Conservation (phyloP, 441 rosid genomes). For the Codiaeum variegatum region DNA sequence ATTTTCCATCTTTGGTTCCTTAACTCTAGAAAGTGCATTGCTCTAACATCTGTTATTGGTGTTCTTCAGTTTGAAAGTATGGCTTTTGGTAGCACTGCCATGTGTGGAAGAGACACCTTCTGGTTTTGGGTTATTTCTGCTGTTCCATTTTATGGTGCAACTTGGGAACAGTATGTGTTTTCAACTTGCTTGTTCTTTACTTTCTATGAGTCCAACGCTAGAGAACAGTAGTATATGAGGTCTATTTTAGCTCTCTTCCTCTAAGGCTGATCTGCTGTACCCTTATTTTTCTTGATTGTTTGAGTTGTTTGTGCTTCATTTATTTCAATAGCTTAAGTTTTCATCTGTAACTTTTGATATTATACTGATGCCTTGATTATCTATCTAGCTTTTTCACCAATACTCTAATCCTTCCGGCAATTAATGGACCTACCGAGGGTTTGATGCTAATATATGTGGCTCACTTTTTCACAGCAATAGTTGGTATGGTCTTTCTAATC, state of each 20-base stretch:
- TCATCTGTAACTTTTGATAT: constrained; percentile 7
- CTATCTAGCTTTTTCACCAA: constrained; percentile 82
- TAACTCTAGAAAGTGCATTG: constrained; percentile 9
- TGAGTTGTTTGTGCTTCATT: neutral
- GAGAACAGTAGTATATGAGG: neutral
- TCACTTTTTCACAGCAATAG: constrained; percentile 73
- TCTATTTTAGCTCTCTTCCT: neutral
- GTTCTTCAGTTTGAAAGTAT: constrained; percentile 64
- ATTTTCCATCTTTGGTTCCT: constrained; percentile 19
- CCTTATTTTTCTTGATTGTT: neutral
- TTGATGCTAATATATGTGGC: constrained; percentile 72
- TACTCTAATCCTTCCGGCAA: constrained; percentile 81
- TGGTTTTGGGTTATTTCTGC: constrained; percentile 98
- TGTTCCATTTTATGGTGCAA: constrained; percentile 84
- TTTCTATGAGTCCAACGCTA: neutral
- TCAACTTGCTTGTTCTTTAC: constrained; percentile 8
- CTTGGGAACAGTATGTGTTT: constrained; percentile 92
- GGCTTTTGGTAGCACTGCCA: constrained; percentile 94
- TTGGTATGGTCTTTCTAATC: constrained; percentile 53
- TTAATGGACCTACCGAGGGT: constrained; percentile 98
- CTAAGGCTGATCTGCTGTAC: neutral
- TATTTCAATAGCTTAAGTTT: neutral
- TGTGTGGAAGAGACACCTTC: constrained; percentile 86
- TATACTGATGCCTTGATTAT: constrained; percentile 16
- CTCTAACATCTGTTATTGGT: constrained; percentile 17